These are phyloP conservation scores for Lactuca saligna DNA, from an alignment of 129 eudicot species.

Conservation along the genomic window DNA sequence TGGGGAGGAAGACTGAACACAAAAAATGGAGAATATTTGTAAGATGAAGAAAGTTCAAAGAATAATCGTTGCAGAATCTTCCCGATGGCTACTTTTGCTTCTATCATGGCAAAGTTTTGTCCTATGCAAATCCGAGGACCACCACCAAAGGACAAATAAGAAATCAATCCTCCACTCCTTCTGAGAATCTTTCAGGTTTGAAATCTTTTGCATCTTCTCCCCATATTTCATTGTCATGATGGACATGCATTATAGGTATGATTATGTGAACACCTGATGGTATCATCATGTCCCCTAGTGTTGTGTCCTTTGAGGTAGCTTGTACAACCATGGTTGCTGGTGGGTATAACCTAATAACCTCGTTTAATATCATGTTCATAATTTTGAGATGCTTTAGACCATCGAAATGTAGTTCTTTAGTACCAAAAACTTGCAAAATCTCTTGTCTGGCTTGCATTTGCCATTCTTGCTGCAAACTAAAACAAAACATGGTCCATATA, in stretches of 20 bases:
- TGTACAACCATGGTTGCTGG: not conserved
- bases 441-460: conserved; percentile 21
- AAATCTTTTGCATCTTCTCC: conserved; percentile 33
- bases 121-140: no score
- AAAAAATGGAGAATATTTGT: no score
- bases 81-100: no score
- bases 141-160: no score
- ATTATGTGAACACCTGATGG: not conserved
- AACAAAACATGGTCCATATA: conserved; percentile 30
- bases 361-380: conserved; percentile 21
- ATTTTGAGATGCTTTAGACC: conserved; percentile 26
- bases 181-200: conserved; percentile 33
- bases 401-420: conserved; percentile 20
- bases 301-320: conserved; percentile 4
- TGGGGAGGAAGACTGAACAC: no score
- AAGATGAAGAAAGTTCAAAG: no score
- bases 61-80: no score
- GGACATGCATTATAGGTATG: not conserved
- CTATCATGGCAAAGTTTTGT: no score
- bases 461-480: not conserved
- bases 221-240: conserved; percentile 25
- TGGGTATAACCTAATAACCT: conserved; percentile 25
- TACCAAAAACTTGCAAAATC: conserved; percentile 20
- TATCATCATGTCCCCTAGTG: conserved; percentile 7
- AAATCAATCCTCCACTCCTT: conserved; percentile 3